Base-by-base conservation (phyloP, 805 yeast genomes). In the Ogataea ramenticola region DNA sequence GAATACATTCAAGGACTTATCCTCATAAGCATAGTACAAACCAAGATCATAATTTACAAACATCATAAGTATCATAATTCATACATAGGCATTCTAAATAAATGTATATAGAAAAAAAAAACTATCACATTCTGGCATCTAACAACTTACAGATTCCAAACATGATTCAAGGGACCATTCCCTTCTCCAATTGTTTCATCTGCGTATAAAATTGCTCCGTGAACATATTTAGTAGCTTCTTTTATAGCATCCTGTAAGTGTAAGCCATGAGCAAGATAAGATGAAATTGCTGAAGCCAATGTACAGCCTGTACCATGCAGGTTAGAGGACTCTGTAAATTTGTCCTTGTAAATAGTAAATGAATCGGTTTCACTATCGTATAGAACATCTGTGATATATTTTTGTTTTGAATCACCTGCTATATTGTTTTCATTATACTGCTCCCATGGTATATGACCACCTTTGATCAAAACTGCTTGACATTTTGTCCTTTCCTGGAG, bases 271-370 rank as follows among this genome's bases (percentile, higher is more conserved):
- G 93, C 90, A 17, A 86, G 53, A 48, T 83, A 79, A 2, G 90
- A 77, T 1, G 91, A 80, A 47, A 88, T 81, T 1, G 95, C 73
- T 1, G 95, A 81, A 0, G 91, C 78, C 39, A 87, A 67, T 0
- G 96, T 85, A 61, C 96, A 87, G 1, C 96, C 96, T 2, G 95
- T 86, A 12, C 96, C 96, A 59, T 87, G 96, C 1, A 86, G 79
- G 53, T 80, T 75, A 5, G 62, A 60, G 0, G 88, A 67, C 7
- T 64, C 54, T 3, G 72, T 56, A 43, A 56, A 71, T 1, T 59
- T 62, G 17, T 82, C 80, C 42, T 67, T 70, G 55, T 70, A 80
- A 1, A 77, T 53, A 0, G 72, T 65, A 39, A 64, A 58, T 2
- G 54, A 48, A 14, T 66, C 65, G 2, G 54, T 51, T 1, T 54